Evolutionary conservation across 2,329 filamentous ascomycete species (phyloP).

Genomic region (Phoma sp.): DNA sequence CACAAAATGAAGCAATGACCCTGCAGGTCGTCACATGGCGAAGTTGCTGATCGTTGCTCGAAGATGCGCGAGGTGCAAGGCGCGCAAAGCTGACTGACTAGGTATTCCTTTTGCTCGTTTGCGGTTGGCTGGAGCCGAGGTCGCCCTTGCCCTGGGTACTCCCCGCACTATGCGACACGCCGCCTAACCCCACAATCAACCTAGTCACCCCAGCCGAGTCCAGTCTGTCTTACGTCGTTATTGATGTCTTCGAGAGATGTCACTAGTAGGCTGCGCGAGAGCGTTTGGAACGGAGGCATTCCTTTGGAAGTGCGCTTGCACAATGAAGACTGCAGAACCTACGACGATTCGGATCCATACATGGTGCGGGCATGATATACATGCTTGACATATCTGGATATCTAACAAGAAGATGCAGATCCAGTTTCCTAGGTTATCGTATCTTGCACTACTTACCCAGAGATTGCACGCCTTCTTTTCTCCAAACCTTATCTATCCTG

Average conservation of each 20-base stretch:
- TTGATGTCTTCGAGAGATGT: slow-evolving; percentile 42
- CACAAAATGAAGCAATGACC: slow-evolving; percentile 1
- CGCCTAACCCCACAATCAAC: slow-evolving; percentile 20
- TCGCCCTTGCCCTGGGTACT: slow-evolving; percentile 1
- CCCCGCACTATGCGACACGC: slow-evolving; percentile 20
- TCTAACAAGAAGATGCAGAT: slow-evolving; percentile 50
- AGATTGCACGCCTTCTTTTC: slow-evolving; percentile 68
- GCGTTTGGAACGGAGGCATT: slow-evolving; percentile 65
- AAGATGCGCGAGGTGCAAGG: slow-evolving; percentile 22
- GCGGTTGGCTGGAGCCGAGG: slow-evolving; percentile 11
- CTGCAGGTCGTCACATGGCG: slow-evolving; percentile 10
- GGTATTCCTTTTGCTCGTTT: slow-evolving; percentile 7
- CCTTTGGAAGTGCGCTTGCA: slow-evolving; percentile 66
- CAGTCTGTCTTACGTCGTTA: slow-evolving; percentile 7
- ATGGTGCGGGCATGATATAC: slow-evolving; percentile 51
- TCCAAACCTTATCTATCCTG: slow-evolving; percentile 62
- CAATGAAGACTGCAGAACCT: slow-evolving; percentile 65
- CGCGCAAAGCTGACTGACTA: slow-evolving; percentile 6
- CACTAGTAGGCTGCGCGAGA: slow-evolving; percentile 51
- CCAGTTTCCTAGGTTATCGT: slow-evolving; percentile 69
- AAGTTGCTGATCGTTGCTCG: slow-evolving; percentile 24
- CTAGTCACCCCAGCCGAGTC: slow-evolving; percentile 20
- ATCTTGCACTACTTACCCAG: slow-evolving; percentile 69
- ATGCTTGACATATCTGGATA: neutral
- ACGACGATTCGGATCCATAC: slow-evolving; percentile 66